A percentile compares a stretch with the other conserved stretches of the same genome.
Conservation (phyloP, 2,329 filamentous ascomycete genomes). For the Diplodia mutila region DNA sequence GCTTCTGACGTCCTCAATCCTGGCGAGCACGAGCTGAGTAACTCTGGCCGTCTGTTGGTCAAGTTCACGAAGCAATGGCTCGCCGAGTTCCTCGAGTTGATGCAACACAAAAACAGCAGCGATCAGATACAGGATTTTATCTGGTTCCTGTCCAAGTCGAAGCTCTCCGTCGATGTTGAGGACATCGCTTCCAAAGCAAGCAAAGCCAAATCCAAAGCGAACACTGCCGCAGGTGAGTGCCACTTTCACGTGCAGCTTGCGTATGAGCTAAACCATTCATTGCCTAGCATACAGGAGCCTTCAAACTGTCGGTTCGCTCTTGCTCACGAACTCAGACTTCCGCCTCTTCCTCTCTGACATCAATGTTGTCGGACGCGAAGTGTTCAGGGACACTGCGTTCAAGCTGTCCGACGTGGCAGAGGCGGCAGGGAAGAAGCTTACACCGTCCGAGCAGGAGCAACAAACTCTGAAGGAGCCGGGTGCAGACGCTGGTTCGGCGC, state of each 20-base stretch:
- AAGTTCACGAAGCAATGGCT: conserved; percentile 75
- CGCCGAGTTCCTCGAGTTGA: conserved; percentile 76
- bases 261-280: conserved; percentile 30
- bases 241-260: background rate
- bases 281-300: conserved; percentile 74
- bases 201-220: conserved; percentile 68
- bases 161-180: conserved; percentile 67
- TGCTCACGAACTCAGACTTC: conserved; percentile 89
- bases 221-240: conserved; percentile 69
- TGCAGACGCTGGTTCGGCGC: conserved; percentile 55
- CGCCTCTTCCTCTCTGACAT: conserved; percentile 82
- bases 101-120: conserved; percentile 78
- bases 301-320: conserved; percentile 79
- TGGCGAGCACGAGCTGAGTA: conserved; percentile 73
- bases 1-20: conserved; percentile 79
- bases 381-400: conserved; percentile 85
- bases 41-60: conserved; percentile 73
- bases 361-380: conserved; percentile 75
- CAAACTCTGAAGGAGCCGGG: conserved; percentile 57
- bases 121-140: conserved; percentile 92
- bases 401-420: conserved; percentile 76
- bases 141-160: conserved; percentile 80
- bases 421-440: conserved; percentile 72
- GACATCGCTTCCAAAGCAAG: conserved; percentile 65
- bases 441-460: conserved; percentile 67